Percentiles rank a stretch among this genome's conserved stretches.
phyloP scores from a whole-genome alignment of 768 basidiomycete species.

The Hypholoma fasciculare region DNA sequence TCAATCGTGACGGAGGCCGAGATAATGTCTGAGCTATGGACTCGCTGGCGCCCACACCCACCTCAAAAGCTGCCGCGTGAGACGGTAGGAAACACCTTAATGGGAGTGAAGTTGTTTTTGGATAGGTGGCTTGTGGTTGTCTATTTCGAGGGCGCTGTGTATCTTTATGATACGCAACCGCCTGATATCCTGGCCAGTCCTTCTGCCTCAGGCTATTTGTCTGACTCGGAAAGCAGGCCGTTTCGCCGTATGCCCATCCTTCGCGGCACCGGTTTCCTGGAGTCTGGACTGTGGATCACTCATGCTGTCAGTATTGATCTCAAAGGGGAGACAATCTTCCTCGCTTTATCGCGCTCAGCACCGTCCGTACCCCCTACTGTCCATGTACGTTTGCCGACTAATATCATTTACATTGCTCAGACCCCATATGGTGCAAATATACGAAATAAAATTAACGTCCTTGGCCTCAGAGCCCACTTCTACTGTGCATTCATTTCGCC shows the following conservation, averaged over 20 bases:
- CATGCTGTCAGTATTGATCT: constrained; percentile 22
- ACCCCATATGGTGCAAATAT: constrained; percentile 21
- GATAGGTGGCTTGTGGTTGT: constrained; percentile 50
- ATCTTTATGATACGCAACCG: constrained; percentile 40
- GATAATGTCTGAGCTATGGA: constrained; percentile 13
- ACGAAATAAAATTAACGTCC: constrained; percentile 15
- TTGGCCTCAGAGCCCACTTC: constrained; percentile 2
- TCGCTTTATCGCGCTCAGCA: constrained; percentile 24
- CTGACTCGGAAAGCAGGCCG: background rate
- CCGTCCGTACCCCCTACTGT: constrained; percentile 16
- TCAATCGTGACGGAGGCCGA: constrained; percentile 7
- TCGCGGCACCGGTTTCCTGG: constrained; percentile 10
- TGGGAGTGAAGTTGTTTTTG: constrained; percentile 39
- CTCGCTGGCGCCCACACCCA: constrained; percentile 5
- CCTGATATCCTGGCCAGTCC: background rate
- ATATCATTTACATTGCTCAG: constrained; percentile 10
- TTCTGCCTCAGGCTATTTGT: too few relatives aligned
- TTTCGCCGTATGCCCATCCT: constrained; percentile 2
- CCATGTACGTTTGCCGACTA: background rate
- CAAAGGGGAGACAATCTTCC: constrained; percentile 20
- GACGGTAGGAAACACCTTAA: constrained; percentile 17
- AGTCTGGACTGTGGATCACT: constrained; percentile 18
- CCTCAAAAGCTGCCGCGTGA: constrained; percentile 12
- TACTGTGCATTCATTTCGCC: constrained; percentile 12
- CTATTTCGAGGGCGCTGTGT: constrained; percentile 39